Evolutionary conservation across 75 land plant species (phyloP).

Genomic region (Selaginella moellendorffii): DNA sequence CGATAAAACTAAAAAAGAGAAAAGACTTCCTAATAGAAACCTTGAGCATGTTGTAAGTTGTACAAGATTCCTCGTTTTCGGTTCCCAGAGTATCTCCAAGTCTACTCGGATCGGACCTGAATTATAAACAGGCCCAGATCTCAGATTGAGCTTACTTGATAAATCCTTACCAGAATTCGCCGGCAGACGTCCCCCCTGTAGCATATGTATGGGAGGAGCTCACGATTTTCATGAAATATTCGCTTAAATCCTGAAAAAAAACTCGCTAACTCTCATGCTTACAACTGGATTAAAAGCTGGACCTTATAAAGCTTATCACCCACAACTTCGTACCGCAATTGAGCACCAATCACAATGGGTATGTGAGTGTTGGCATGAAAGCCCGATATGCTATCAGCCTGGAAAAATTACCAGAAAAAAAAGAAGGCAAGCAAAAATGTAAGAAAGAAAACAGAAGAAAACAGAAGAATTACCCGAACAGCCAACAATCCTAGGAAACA

Average conservation of each 20-base stretch:
- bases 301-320: slow-evolving; percentile 87
- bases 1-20: not conserved
- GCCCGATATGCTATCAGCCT: slow-evolving; percentile 84
- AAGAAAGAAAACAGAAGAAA: not conserved
- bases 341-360: slow-evolving; percentile 84
- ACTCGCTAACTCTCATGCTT: no score
- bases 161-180: slow-evolving; percentile 63
- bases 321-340: slow-evolving; percentile 80
- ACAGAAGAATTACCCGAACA: slow-evolving; percentile 38
- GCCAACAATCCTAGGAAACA: slow-evolving; percentile 86
- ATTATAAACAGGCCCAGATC: no score
- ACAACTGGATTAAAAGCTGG: not conserved
- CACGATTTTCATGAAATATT: slow-evolving; percentile 65
- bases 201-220: slow-evolving; percentile 85
- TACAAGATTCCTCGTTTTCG: slow-evolving; percentile 87
- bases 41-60: slow-evolving; percentile 98
- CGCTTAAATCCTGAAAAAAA: slow-evolving; percentile 46
- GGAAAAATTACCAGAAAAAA: not conserved
- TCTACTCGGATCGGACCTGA: slow-evolving; percentile 66
- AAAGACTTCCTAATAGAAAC: slow-evolving; percentile 12
- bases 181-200: slow-evolving; percentile 81
- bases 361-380: slow-evolving; percentile 95
- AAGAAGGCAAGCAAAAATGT: not conserved
- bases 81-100: slow-evolving; percentile 43
- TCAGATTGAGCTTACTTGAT: no score